phyloP scores from a whole-genome alignment of 805 yeast species.

The Priceomyces castillae region DNA sequence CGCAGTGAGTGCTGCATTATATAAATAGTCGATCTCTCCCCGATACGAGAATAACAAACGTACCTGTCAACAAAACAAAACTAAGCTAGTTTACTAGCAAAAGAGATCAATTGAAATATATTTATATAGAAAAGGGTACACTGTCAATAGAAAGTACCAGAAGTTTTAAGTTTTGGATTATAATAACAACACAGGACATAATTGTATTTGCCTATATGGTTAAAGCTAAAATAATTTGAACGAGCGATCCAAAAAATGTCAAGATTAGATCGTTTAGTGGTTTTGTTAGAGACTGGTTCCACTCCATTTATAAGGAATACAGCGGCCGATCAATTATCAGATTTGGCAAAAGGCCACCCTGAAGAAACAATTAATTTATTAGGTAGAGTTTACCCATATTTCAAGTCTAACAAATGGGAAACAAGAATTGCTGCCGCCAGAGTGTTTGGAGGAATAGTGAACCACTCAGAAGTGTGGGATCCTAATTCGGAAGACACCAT shows the following conservation, averaged over 20 bases:
- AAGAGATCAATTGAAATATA: background rate
- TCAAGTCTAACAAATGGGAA: constrained; percentile 87
- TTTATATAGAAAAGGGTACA: background rate
- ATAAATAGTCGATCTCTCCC: constrained; percentile 6
- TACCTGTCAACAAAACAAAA: constrained; percentile 1
- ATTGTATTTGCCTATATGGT: background rate
- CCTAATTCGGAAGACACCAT: constrained; percentile 54
- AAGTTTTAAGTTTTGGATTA: background rate
- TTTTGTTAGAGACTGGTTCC: constrained; percentile 85
- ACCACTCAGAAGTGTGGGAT: constrained; percentile 77
- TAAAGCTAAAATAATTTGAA: background rate
- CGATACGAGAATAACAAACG: constrained; percentile 2
- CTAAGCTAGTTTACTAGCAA: background rate
- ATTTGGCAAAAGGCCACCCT: constrained; percentile 89
- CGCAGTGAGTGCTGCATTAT: constrained; percentile 5
- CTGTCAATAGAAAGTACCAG: background rate
- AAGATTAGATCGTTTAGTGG: constrained; percentile 56
- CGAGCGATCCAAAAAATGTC: constrained; percentile 28
- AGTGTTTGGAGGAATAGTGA: constrained; percentile 91
- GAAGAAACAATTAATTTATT: constrained; percentile 82
- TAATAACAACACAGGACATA: background rate
- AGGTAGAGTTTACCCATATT: constrained; percentile 87
- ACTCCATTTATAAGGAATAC: constrained; percentile 90
- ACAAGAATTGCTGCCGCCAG: constrained; percentile 92
- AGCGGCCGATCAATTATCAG: constrained; percentile 96